Conservation (phyloP, 768 basidiomycete species). For the Galerina sulciceps region DNA sequence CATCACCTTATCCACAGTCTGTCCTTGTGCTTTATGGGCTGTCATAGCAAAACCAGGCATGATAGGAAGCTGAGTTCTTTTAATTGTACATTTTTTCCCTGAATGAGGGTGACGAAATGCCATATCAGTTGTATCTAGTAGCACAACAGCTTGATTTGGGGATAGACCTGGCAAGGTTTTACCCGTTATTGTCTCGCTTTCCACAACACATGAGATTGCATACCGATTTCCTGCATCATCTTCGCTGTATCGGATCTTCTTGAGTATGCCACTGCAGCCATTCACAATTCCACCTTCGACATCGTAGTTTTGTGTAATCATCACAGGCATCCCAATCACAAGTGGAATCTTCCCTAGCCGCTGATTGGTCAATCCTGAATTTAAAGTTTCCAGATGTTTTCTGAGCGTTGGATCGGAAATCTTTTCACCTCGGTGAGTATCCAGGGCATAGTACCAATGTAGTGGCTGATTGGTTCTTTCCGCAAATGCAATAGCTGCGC, state of each 20-base stretch:
- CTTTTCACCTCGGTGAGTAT: slow-evolving; percentile 14
- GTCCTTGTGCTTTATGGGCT: slow-evolving; percentile 43
- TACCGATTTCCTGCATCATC: slow-evolving; percentile 16
- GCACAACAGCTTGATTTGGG: slow-evolving; percentile 18
- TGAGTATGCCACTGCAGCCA: slow-evolving; percentile 30
- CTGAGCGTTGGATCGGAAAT: slow-evolving; percentile 9
- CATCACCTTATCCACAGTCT: slow-evolving; percentile 32
- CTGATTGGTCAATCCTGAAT: slow-evolving; percentile 32
- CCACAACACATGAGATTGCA: slow-evolving; percentile 28
- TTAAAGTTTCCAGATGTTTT: slow-evolving; percentile 13
- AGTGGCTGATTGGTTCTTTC: slow-evolving; percentile 3
- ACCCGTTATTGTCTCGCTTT: slow-evolving; percentile 9
- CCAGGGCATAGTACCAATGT: slow-evolving; percentile 34
- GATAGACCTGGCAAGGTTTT: slow-evolving; percentile 19
- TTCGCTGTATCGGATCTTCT: slow-evolving; percentile 23
- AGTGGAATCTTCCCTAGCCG: slow-evolving; percentile 36
- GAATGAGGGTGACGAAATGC: slow-evolving; percentile 25
- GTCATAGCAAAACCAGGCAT: slow-evolving; percentile 43
- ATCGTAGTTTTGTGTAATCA: slow-evolving; percentile 42
- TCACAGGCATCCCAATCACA: slow-evolving; percentile 42
- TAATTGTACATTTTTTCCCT: slow-evolving; percentile 18
- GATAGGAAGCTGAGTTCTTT: slow-evolving; percentile 37
- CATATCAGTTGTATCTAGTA: slow-evolving; percentile 26
- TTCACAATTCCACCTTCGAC: slow-evolving; percentile 40
- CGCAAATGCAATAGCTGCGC: slow-evolving; percentile 29